Conservation (phyloP, 192 early-diverging fungal species). For the Haplosporangium gracile region DNA sequence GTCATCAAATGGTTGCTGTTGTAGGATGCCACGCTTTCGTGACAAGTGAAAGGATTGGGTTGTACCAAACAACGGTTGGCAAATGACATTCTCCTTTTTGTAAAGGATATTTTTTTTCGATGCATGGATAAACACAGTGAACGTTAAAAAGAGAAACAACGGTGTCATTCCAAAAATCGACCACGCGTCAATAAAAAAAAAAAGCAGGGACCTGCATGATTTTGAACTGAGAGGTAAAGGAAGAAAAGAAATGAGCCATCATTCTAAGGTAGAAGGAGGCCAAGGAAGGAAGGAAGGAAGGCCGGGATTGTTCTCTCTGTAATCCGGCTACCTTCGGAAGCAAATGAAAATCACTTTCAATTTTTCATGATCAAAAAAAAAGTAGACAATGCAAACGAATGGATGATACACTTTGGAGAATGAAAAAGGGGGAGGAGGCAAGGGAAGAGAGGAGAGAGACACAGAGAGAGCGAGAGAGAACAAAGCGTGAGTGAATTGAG, state of each 20-base stretch:
- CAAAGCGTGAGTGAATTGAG: background rate
- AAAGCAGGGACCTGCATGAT: background rate
- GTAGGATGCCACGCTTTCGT: background rate
- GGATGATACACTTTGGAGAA: background rate
- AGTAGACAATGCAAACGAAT: background rate
- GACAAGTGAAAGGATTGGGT: background rate
- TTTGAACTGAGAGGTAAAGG: background rate
- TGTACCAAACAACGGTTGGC: background rate
- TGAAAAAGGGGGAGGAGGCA: background rate
- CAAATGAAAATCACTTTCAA: constrained; percentile 7
- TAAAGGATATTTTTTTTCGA: background rate
- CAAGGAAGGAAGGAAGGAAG: background rate
- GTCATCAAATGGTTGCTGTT: constrained; percentile 5
- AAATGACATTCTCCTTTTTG: background rate
- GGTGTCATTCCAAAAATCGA: constrained; percentile 1
- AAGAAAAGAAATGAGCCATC: background rate
- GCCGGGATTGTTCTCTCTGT: background rate
- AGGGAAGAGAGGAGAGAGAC: background rate
- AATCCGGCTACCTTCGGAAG: background rate
- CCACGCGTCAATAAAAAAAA: background rate
- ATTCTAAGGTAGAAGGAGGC: background rate
- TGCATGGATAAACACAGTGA: constrained; percentile 1
- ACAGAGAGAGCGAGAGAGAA: background rate
- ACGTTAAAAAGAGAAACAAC: background rate
- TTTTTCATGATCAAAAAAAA: constrained; percentile 3